Conservation (phyloP, 2,329 filamentous ascomycete species). For the Cytospora piceae region DNA sequence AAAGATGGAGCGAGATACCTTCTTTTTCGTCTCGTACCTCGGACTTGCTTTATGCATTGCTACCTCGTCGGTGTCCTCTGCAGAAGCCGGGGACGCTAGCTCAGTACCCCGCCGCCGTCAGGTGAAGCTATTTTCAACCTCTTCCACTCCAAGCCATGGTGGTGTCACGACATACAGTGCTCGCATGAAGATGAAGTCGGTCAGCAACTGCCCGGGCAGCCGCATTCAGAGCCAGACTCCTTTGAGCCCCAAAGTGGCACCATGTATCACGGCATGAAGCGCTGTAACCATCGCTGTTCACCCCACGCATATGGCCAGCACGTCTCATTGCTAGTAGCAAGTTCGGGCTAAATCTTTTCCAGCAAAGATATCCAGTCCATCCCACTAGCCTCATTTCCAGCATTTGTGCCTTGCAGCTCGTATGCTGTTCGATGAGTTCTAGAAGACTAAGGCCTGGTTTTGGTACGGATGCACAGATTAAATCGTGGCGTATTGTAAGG, state of each 20-base stretch:
- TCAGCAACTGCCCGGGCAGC: conserved; percentile 16
- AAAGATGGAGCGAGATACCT: not conserved
- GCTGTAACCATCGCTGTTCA: conserved; percentile 15
- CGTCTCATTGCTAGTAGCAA: conserved; percentile 23
- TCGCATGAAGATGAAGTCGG: conserved; percentile 25
- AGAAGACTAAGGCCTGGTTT: conserved; percentile 7
- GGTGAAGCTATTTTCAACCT: conserved; percentile 14
- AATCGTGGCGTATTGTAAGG: conserved; percentile 7
- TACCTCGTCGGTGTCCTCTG: conserved; percentile 24
- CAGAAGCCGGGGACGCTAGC: conserved; percentile 23
- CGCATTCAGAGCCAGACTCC: conserved; percentile 15
- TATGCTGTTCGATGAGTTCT: conserved; percentile 27
- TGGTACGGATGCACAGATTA: conserved; percentile 17
- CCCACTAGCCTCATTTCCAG: conserved; percentile 5
- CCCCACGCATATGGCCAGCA: conserved; percentile 22
- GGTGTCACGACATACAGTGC: conserved; percentile 29
- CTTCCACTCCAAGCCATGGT: not conserved
- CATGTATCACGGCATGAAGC: conserved; percentile 23
- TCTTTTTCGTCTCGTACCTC: conserved; percentile 24
- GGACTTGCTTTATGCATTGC: conserved; percentile 25
- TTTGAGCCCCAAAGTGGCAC: conserved; percentile 16
- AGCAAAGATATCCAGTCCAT: conserved; percentile 3
- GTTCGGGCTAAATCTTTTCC: conserved; percentile 10
- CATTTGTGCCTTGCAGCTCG: conserved; percentile 31
- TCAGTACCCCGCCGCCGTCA: conserved; percentile 22